Base-by-base conservation (phyloP, 192 early-diverging fungal species). In the Endogone sp. region DNA sequence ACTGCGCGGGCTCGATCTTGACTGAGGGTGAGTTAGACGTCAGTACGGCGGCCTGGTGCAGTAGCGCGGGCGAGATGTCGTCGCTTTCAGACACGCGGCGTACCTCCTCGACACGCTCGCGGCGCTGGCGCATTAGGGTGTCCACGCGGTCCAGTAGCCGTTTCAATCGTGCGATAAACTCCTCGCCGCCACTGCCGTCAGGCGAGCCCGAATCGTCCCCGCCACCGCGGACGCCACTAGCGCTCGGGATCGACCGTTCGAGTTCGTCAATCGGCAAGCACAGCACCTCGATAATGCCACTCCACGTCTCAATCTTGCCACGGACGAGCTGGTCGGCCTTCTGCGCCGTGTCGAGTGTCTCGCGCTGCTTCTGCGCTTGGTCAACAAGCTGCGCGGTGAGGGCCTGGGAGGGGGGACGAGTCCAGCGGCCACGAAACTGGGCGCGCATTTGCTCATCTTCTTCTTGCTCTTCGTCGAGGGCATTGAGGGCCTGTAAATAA, bases 1-100 rank as follows among this genome's bases (percentile, higher is more conserved):
- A 90, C 67, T 91, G 89, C 25, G 88, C 87, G 8, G 90, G 79
- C 64, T 92, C 90, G 67, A 90, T 89, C 74, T 91, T 86, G 62
- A 87, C 66, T 2, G 86, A 85, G 0, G 88, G 84, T 2, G 85
- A 85, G 63, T 82, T 80, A 0, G 89, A 79, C 0, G 87, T 87
- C 26, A 92, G 66, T 62, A 86, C 69, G 60, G 88, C 87, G 29
- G 89, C 87, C 66, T 88, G 85, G 26, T 87, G 84, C 27, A 86
- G 83, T 0, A 91, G 72, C 9, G 82, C 77, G 9, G 88, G 88
- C 26, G 89, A 88, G 62, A 96, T 91, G 65, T 96, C 92, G 71
- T 96, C 95, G 29, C 84, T 82, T 37, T 85, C 79, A 2, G 91
- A 84, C 9, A 86, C 65, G 32, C 87, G 78, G 72, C 88, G 91